These are phyloP conservation scores for Colletotrichum kahawae DNA, from an alignment of 2,329 filamentous ascomycete genomes.

Conservation along the genomic window DNA sequence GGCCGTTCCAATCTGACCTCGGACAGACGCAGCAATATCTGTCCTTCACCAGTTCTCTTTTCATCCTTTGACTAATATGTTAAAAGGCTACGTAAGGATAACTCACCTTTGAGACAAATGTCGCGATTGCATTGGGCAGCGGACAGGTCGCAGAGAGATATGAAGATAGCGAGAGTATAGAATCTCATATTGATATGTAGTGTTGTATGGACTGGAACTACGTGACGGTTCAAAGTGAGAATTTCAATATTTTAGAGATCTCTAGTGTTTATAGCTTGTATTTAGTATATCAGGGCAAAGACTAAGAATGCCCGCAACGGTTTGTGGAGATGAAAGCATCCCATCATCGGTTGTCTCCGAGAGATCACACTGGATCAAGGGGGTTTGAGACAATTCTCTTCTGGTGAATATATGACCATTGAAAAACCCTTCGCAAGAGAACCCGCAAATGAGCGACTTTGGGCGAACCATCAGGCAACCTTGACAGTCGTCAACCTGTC, in stretches of 20 bases:
- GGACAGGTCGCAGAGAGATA: not conserved
- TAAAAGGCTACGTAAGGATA: not conserved
- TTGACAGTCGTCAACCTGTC: not conserved
- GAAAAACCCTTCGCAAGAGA: not conserved
- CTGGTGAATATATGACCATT: not conserved
- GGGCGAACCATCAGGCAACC: not conserved
- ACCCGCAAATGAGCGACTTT: not conserved
- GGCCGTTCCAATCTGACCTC: not conserved
- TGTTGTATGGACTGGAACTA: not conserved
- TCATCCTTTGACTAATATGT: not conserved
- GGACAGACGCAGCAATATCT: not conserved
- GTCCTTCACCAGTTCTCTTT: not conserved
- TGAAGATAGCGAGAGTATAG: not conserved
- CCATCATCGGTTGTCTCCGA: not conserved
- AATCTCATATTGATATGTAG: not conserved
- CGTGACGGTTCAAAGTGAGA: not conserved
- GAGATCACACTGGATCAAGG: not conserved
- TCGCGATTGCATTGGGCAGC: not conserved
- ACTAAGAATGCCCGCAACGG: not conserved
- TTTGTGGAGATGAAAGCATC: not conserved
- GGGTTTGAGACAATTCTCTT: not conserved
- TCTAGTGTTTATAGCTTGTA: not conserved
- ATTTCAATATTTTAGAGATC: not conserved
- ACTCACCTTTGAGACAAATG: not conserved
- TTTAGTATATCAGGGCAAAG: not conserved